Evolutionary conservation across 2,329 filamentous ascomycete species (phyloP).

Genomic region (Phialemoniopsis sp.): DNA sequence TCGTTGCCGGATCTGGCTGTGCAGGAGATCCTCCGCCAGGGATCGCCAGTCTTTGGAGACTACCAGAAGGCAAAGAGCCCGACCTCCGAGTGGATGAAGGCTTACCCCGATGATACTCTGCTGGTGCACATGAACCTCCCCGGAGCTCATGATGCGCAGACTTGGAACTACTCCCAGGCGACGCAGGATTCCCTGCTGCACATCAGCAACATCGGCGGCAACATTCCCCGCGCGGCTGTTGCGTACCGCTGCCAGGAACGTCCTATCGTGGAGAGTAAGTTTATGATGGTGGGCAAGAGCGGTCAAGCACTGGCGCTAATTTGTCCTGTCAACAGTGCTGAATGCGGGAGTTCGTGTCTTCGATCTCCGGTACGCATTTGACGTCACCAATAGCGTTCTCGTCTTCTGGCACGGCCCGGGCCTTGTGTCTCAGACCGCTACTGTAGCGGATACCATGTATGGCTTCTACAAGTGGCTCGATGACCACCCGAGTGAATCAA

Average conservation of each 20-base stretch:
- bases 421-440: constrained; percentile 36
- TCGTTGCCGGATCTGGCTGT: no score
- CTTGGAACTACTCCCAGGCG: constrained; percentile 43
- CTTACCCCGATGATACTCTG: constrained; percentile 31
- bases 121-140: constrained; percentile 44
- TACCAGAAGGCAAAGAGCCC: no score
- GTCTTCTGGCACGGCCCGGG: constrained; percentile 45
- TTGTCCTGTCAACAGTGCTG: constrained; percentile 21
- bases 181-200: constrained; percentile 32
- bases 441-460: constrained; percentile 37
- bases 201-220: constrained; percentile 31
- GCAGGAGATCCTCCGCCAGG: no score
- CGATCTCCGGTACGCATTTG: constrained; percentile 44
- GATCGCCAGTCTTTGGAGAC: no score
- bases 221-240: background rate
- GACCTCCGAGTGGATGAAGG: constrained; percentile 35
- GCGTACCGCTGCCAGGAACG: constrained; percentile 36
- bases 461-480: constrained; percentile 44
- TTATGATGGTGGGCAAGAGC: no score
- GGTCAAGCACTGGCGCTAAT: no score
- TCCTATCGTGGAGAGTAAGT: constrained; percentile 19
- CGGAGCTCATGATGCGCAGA: constrained; percentile 44
- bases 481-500: constrained; percentile 34
- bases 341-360: constrained; percentile 43
- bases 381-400: constrained; percentile 35